Conservation (phyloP, 306 rosid species). For the Malus sieversii region DNA sequence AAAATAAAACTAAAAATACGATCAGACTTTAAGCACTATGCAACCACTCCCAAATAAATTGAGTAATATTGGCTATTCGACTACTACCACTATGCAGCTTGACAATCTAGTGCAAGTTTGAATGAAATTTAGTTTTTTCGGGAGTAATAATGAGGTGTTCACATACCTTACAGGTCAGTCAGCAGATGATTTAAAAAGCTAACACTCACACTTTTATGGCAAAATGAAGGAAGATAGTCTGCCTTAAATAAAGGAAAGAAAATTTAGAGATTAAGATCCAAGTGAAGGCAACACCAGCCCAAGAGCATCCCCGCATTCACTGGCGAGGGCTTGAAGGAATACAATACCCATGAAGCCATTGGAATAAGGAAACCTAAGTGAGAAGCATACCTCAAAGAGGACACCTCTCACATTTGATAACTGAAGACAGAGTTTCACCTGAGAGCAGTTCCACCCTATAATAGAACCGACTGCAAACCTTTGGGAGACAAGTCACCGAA, state of each 20-base stretch:
- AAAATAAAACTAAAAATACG: neutral
- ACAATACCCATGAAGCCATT: conserved; percentile 27
- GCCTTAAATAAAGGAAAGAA: conserved; percentile 4
- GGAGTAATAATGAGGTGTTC: neutral
- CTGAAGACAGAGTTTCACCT: conserved; percentile 54
- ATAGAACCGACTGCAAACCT: conserved; percentile 56
- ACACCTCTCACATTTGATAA: conserved; percentile 73
- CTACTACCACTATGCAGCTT: neutral
- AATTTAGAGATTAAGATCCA: conserved; percentile 3
- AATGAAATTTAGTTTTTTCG: neutral
- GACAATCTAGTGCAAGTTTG: neutral
- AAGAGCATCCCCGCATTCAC: conserved; percentile 3
- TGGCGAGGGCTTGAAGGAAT: conserved; percentile 37
- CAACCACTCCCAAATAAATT: neutral
- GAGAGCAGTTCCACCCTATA: conserved; percentile 54
- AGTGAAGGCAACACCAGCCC: conserved; percentile 10
- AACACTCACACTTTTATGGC: neutral
- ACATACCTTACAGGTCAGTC: neutral
- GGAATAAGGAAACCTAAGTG: conserved; percentile 61
- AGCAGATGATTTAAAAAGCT: neutral
- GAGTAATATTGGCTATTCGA: neutral
- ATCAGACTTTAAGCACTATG: neutral
- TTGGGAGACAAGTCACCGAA: conserved; percentile 56
- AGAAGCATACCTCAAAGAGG: conserved; percentile 91
- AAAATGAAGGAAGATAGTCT: neutral